Evolutionary conservation across 345 rosid species (phyloP), one percentile per base, ranked within the genome.

Genomic region (Bruguiera parviflora): DNA sequence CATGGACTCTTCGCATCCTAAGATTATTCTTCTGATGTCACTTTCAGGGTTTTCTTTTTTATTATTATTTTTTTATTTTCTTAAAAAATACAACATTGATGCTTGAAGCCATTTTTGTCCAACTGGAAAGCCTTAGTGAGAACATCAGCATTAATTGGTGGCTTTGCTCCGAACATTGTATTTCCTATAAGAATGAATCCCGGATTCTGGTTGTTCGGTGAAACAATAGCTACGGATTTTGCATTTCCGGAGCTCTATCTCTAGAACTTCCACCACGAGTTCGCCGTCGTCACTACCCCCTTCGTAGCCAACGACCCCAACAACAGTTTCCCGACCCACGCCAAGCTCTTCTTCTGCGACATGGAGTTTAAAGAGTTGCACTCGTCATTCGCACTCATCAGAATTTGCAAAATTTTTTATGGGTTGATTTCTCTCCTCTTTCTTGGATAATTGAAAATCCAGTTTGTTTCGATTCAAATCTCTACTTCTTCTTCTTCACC

Each of bases 301-400:
- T 95, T 86, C 82, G 73, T 82, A 83, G 53, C 89, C 65, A 92
- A 88, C 85, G 84, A 91, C 81, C 33, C 59, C 16, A 80, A 76
- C 18, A 69, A 79, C 19, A 64, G 82, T 69, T 72, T 81, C 25
- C 16, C 21, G 8, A 67, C 76, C 22, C 63, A 70, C 56, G 79
- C 73, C 5, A 84, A 83, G 77, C 90, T 92, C 65, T 92, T 92
- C 90, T 88, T 92, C 89, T 79, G 87, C 75, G 89, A 88, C 68
- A 76, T 92, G 75, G 96, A 92, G 69, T 92, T 92, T 79, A 83
- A 84, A 22, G 81, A 81, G n/a, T 74, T 92, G 18, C 94, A 89
- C 46, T 79, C 89, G 21, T 80, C 89, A 16, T 92, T 92, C 78
- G 68, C 76, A 53, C 86, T 82, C 25, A n/a, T n/a, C n/a, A n/a